Evolutionary conservation across 2,329 filamentous ascomycete species (phyloP).

Genomic region (Xylariaceae sp.): DNA sequence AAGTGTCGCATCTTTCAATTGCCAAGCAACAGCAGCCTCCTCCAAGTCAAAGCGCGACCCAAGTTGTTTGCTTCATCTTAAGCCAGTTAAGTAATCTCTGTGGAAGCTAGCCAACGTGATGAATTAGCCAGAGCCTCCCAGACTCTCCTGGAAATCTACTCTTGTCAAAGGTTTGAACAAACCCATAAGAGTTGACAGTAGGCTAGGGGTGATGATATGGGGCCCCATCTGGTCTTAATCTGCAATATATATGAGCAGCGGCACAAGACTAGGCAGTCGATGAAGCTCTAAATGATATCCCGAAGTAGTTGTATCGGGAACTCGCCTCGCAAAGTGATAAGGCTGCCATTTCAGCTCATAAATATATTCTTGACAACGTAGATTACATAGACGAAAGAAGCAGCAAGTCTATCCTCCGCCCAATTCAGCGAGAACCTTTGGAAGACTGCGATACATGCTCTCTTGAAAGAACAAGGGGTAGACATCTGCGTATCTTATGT

Average conservation of each 20-base stretch:
- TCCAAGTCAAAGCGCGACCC: not conserved
- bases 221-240: not conserved
- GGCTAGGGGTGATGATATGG: not conserved
- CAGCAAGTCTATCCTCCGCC: not conserved
- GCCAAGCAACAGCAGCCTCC: not conserved
- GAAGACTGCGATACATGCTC: not conserved
- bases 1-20: not conserved
- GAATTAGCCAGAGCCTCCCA: too few species aligned
- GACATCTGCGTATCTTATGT: slow-evolving; percentile 1
- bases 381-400: not conserved
- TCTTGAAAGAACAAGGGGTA: not conserved
- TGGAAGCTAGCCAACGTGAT: too few species aligned
- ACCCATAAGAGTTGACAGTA: too few species aligned
- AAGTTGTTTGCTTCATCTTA: too few species aligned
- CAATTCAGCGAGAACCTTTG: not conserved
- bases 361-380: not conserved
- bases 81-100: too few species aligned
- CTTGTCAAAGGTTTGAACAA: too few species aligned
- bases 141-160: too few species aligned
- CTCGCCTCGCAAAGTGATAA: not conserved
- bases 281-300: not conserved
- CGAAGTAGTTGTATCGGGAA: not conserved
- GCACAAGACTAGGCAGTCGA: not conserved
- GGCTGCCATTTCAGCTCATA: not conserved
- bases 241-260: not conserved